Base-by-base conservation (phyloP, 371 early-diverging fungal genomes). In the Chytridium lagenaria region DNA sequence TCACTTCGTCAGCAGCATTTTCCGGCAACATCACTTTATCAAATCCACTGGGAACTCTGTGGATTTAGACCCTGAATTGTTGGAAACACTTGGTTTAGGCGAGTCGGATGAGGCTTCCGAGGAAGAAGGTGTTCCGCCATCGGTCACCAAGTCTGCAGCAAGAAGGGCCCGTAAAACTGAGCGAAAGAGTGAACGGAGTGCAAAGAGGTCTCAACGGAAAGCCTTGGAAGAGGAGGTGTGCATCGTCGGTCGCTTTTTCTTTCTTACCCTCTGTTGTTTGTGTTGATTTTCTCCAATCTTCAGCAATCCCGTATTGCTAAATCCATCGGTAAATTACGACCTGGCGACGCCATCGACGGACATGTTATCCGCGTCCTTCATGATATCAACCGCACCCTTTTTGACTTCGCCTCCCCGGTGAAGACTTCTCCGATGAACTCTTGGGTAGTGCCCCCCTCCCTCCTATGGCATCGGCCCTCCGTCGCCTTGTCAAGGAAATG, bases 391-490 rank as follows among this genome's bases (percentile, higher is more conserved):
- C 36, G 31, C 31, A 49, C n/a, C 19, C 51, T 80, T 50, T 51
- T 52, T 34, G 57, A 59, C 7, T 76, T 77, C 52, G 68, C 55
- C 5, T 69, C 10, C 23, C 5, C n/a, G 23, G 59, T 36, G 22
- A 36, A 19, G 50, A 33, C 65, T 31, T 34, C 69, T 23, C 15
- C 26, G 15, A 34, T 52, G 50, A 50, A 67, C 63, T 23, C 5
- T 23, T 52, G 33, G 28, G 34, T 28, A 19, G 10, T 3, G 16
- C 66, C 36, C 57, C 50, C 7, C 76, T 80, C 23, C 69, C 76
- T 23, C 72, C 81, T 15, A 81, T 81, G 81, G 77, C 81, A 1
- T 36, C 44, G 10, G 75, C 77, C 12, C 66, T 81, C 28, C 81
- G 81, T 16, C 22, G 61, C 2, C 68, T 78, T 36, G 72, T 71